A percentile compares a stretch with the other conserved stretches of the same genome.
These are phyloP conservation scores for Phytophthora brassicae DNA, from an alignment of 352 stramenopile genomes.

Conservation along the genomic window DNA sequence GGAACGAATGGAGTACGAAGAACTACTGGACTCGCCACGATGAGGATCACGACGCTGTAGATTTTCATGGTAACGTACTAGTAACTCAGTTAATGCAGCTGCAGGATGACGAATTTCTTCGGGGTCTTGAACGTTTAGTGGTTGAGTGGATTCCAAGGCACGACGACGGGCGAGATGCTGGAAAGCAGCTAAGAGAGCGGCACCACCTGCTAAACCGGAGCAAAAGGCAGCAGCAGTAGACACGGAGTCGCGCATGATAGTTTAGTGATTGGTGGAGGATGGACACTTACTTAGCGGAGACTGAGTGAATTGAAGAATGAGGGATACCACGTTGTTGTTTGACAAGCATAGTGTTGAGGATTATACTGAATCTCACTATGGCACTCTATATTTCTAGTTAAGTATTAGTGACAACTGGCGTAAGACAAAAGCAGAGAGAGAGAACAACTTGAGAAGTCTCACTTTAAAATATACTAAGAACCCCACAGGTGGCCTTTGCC, in stretches of 20 bases:
- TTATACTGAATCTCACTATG: no score
- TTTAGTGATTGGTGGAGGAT: no score
- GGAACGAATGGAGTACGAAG: slow-evolving; percentile 42
- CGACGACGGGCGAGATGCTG: slow-evolving; percentile 35
- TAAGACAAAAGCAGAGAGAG: no score
- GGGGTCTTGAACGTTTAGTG: slow-evolving; percentile 42
- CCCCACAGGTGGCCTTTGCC: no score
- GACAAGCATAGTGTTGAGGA: no score
- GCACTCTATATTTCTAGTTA: no score
- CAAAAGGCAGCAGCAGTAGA: slow-evolving; percentile 41
- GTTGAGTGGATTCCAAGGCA: slow-evolving; percentile 39
- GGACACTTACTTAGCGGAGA: neutral
- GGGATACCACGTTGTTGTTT: neutral
- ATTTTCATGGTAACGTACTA: slow-evolving; percentile 64
- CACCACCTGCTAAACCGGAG: slow-evolving; percentile 40
- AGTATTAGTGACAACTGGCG: no score
- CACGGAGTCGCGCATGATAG: slow-evolving; percentile 13
- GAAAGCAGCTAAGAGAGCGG: slow-evolving; percentile 40
- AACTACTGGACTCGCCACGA: slow-evolving; percentile 33
- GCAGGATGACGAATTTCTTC: slow-evolving; percentile 45
- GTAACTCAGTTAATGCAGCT: slow-evolving; percentile 51
- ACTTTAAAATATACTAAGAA: no score
- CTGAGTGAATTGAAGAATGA: slow-evolving; percentile 16
- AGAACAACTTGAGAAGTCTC: no score
- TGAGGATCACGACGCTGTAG: slow-evolving; percentile 39